Base-by-base conservation (phyloP, 345 rosid species). In the Pseudoturritis turrita region DNA sequence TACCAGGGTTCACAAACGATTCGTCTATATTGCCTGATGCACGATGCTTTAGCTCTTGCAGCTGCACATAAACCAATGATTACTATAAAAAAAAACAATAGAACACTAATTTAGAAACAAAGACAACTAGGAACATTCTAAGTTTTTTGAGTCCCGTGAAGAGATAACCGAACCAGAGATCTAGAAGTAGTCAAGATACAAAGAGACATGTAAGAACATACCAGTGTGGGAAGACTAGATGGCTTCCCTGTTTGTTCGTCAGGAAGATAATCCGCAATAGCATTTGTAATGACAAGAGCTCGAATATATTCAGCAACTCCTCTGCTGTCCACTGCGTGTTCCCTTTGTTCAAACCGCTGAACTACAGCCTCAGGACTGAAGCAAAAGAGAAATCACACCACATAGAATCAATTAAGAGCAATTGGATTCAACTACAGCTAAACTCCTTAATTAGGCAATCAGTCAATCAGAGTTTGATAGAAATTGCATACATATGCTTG, bases 21-120 rank as follows among this genome's bases (percentile, higher is more conserved):
- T 91, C 90, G 45, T 88, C 96, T 35, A 65, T 46, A 73, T 88
- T 81, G 35, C 90, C 94, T 23, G 92, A 78, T 61, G 89, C 96
- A 62, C 97, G 89, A 79, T 91, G 96, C 85, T 91, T 87, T 77
- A 95, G 66, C 57, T 91, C 97, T 89, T 95, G 92, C 82, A 95
- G 85, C 99, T 95, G 67, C 80, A 78, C 54, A 69, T 44, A 65
- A 71, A 80, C 36, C 41, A 65, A 37, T 52, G 11, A 61, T 10
- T 50, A 41, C 12, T 9, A 60, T 54, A 60, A 57, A n/a, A n/a
- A n/a, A n/a, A n/a, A n/a, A n/a, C n/a, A n/a, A 67, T 41, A 49
- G 31, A 77, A 51, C 70, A 12, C 39, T 53, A 68, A 40, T 10
- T 3, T 5, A 46, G 17, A 13, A 49, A 75, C 13, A 69, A 57